Percentiles rank a stretch among this genome's conserved stretches.
These are phyloP conservation scores for Cystobasidium slooffiae DNA, from an alignment of 1,284 basidiomycete species.

Conservation along the genomic window DNA sequence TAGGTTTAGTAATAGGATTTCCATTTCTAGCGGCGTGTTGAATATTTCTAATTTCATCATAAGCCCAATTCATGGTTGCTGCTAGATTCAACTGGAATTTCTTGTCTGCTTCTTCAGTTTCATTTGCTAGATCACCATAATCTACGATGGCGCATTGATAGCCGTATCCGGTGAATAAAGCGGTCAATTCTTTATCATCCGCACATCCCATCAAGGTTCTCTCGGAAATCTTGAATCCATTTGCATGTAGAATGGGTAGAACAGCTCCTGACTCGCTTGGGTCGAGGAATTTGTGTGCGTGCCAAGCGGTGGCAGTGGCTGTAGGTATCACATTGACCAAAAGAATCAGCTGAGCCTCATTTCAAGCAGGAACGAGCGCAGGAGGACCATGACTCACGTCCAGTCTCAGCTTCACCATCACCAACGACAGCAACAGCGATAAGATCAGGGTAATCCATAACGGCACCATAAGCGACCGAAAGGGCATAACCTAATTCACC, in stretches of 20 bases:
- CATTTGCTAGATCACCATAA: constrained; percentile 64
- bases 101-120: constrained; percentile 63
- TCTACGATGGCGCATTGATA: constrained; percentile 83
- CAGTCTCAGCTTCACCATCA: constrained; percentile 85
- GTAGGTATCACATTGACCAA: neutral
- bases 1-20: constrained; percentile 75
- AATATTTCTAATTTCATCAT: constrained; percentile 63
- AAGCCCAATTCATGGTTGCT: constrained; percentile 71
- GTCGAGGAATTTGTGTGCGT: constrained; percentile 82
- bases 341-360: neutral
- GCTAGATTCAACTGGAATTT: constrained; percentile 66
- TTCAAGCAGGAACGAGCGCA: neutral
- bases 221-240: constrained; percentile 81
- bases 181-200: constrained; percentile 77
- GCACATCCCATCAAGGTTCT: constrained; percentile 86
- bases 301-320: constrained; percentile 66
- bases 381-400: constrained; percentile 57
- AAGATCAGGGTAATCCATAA: constrained; percentile 86
- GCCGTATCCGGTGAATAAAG: constrained; percentile 68
- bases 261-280: constrained; percentile 89
- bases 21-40: constrained; percentile 76
- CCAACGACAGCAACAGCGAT: constrained; percentile 78
- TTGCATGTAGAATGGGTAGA: constrained; percentile 76
- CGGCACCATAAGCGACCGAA: constrained; percentile 68
- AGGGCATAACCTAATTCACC: constrained; percentile 87